phyloP scores from a whole-genome alignment of 192 early-diverging fungal species.

The Obelidium mucronatum region DNA sequence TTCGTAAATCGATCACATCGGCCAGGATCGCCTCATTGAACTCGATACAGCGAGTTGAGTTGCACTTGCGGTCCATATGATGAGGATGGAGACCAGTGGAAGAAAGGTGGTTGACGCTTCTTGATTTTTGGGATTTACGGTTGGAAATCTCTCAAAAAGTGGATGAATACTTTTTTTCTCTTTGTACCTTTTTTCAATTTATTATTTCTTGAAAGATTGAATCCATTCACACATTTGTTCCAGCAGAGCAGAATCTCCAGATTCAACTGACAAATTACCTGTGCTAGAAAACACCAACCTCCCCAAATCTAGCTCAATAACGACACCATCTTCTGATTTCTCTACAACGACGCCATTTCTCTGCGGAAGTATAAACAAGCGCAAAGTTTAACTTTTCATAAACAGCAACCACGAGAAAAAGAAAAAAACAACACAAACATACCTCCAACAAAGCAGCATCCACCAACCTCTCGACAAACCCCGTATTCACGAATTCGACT shows the following conservation, averaged over 20 bases:
- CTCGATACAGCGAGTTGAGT: not conserved
- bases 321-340: not conserved
- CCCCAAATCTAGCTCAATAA: constrained; percentile 13
- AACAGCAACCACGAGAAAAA: not conserved
- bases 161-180: no score
- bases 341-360: constrained; percentile 9
- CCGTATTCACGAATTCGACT: not conserved
- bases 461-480: not conserved
- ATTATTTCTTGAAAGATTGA: no score
- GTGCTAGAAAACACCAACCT: not conserved
- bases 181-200: no score
- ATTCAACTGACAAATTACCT: not conserved
- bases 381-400: not conserved
- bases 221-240: not conserved
- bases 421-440: not conserved
- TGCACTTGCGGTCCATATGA: not conserved
- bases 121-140: not conserved
- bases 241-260: not conserved
- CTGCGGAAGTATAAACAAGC: not conserved
- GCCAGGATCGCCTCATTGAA: not conserved
- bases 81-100: no score
- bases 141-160: not conserved
- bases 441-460: constrained; percentile 12
- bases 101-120: not conserved
- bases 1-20: not conserved